A percentile compares a stretch with the other conserved stretches of the same genome.
phyloP scores from a whole-genome alignment of 2,329 filamentous ascomycete species.

The Acarospora socialis region DNA sequence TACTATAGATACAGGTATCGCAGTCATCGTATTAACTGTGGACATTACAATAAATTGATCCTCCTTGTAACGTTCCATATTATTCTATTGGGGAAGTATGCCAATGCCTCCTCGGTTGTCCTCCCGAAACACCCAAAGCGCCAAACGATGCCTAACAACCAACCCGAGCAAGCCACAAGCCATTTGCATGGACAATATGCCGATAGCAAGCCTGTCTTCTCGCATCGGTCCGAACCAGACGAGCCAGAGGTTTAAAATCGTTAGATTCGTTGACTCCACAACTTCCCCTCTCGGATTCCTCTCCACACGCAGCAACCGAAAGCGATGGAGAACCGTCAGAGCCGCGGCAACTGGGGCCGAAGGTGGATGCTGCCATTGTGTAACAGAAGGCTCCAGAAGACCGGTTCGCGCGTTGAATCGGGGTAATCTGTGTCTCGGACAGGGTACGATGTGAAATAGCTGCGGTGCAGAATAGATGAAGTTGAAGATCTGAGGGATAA shows the following conservation, averaged over 20 bases:
- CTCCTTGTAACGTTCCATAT: background rate
- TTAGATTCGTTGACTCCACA: constrained; percentile 74
- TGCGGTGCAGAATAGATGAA: constrained; percentile 89
- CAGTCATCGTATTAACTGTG: too few species aligned
- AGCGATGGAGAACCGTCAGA: constrained; percentile 52
- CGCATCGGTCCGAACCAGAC: constrained; percentile 86
- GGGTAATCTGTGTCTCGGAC: constrained; percentile 82
- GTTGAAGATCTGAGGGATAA: constrained; percentile 92
- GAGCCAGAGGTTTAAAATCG: constrained; percentile 88
- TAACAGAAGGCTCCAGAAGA: constrained; percentile 73
- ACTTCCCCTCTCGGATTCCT: constrained; percentile 56
- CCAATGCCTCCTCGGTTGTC: constrained; percentile 54
- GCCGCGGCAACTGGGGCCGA: constrained; percentile 44
- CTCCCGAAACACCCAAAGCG: constrained; percentile 73
- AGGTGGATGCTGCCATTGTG: constrained; percentile 62
- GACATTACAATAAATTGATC: background rate
- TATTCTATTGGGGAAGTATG: background rate
- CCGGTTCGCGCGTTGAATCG: constrained; percentile 76
- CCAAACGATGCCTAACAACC: constrained; percentile 72
- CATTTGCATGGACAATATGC: constrained; percentile 67
- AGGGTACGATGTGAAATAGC: constrained; percentile 78
- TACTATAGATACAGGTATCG: too few species aligned
- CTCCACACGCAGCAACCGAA: constrained; percentile 55
- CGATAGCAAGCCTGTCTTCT: constrained; percentile 68
- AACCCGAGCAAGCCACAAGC: constrained; percentile 65